phyloP scores from a whole-genome alignment of 2,329 filamentous ascomycete species.

The Moelleriella libera region DNA sequence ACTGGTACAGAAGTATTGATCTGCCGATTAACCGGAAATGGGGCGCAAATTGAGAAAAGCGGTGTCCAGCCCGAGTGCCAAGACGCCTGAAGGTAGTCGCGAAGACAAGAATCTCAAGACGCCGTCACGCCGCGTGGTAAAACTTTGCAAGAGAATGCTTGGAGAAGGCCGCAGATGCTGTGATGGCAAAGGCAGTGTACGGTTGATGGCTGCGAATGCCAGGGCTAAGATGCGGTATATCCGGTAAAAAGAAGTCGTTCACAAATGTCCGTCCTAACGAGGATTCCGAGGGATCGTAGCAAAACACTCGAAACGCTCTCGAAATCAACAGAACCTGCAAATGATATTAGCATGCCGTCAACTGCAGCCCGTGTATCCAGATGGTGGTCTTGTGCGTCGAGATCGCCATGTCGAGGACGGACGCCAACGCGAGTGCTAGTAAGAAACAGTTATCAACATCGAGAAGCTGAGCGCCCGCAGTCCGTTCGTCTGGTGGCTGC shows the following conservation, averaged over 20 bases:
- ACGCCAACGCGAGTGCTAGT: too few relatives aligned
- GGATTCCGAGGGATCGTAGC: conserved; percentile 26
- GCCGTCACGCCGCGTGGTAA: conserved; percentile 23
- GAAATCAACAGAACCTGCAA: conserved; percentile 25
- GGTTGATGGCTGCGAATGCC: conserved; percentile 9
- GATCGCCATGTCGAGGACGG: too few relatives aligned
- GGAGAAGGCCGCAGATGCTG: conserved; percentile 8
- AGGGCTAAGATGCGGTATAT: conserved; percentile 12
- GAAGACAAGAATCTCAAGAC: conserved; percentile 22
- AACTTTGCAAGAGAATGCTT: conserved; percentile 17
- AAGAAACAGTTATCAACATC: too few relatives aligned
- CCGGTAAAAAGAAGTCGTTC: conserved; percentile 10
- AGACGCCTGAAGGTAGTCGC: conserved; percentile 23
- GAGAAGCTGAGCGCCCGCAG: too few relatives aligned
- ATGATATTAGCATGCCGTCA: conserved; percentile 9
- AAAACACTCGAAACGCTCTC: conserved; percentile 23
- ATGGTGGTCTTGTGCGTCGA: too few relatives aligned
- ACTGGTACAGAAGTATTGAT: conserved; percentile 11
- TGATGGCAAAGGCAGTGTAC: conserved; percentile 5
- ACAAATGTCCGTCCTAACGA: conserved; percentile 20
- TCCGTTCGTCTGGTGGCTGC: too few relatives aligned
- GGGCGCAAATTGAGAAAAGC: conserved; percentile 19
- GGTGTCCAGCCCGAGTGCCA: conserved; percentile 21
- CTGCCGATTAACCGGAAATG: conserved; percentile 14
- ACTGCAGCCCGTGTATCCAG: neutral